phyloP scores from a whole-genome alignment of 192 early-diverging fungal genomes.

The Phycomyces blakesleeanus region DNA sequence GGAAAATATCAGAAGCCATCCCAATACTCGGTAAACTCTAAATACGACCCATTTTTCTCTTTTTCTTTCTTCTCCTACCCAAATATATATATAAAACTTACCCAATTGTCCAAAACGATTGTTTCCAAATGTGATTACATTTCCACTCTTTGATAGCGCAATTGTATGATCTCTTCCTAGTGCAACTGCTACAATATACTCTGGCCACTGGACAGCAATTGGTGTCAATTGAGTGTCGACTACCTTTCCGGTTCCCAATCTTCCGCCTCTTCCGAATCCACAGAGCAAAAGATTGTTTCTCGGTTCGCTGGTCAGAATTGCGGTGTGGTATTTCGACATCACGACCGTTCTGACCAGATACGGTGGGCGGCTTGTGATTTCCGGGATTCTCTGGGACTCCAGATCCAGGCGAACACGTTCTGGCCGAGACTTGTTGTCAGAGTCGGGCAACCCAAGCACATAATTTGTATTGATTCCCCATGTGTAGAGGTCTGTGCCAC shows the following conservation, averaged over 20 bases:
- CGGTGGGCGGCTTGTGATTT: constrained; percentile 22
- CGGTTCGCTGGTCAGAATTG: constrained; percentile 44
- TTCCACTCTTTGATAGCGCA: constrained; percentile 50
- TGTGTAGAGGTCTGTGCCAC: constrained; percentile 53
- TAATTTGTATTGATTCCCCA: constrained; percentile 76
- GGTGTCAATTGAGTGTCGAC: constrained; percentile 57
- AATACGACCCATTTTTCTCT: too few species aligned
- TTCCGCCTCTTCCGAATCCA: constrained; percentile 68
- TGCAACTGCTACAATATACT: constrained; percentile 43
- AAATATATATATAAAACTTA: constrained; percentile 10
- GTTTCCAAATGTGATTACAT: constrained; percentile 63
- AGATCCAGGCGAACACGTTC: constrained; percentile 53
- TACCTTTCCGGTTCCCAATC: constrained; percentile 57
- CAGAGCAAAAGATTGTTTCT: constrained; percentile 45
- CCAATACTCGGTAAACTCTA: not conserved
- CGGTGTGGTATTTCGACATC: constrained; percentile 72
- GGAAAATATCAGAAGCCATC: constrained; percentile 4
- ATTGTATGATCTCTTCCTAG: constrained; percentile 71
- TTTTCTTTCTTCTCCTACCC: not conserved
- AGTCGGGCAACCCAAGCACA: constrained; percentile 60
- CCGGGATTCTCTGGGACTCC: constrained; percentile 29
- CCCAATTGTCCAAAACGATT: constrained; percentile 68
- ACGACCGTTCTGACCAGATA: constrained; percentile 31
- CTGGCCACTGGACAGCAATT: constrained; percentile 41
- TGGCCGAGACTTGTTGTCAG: constrained; percentile 59